Evolutionary conservation across 2,329 filamentous ascomycete species (phyloP), one percentile per base, ranked within the genome.

Genomic region (Penicillium vulpinum): DNA sequence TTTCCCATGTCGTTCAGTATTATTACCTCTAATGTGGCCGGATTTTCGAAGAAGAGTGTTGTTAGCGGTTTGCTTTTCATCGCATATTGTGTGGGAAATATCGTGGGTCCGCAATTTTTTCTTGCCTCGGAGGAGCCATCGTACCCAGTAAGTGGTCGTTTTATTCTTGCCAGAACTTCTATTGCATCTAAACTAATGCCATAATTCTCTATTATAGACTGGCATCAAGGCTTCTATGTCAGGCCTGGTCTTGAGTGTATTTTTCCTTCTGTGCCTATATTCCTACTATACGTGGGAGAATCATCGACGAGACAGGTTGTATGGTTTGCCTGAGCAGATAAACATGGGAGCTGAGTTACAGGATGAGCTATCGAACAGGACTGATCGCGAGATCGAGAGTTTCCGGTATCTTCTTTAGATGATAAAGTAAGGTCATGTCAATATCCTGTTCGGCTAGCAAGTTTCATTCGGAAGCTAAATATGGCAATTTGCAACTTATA

Each of bases 31-130:
- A 73, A 72, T 57, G 62, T 70, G 29, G 67, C 68, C 8, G 70
- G 70, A 3, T 67, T 68, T 29, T 68, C 70, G 1, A 73, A 73
- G 53, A 70, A 67, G 38, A 66, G 60, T 26, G 64, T 66, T 3
- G 62, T 67, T 2, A 66, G 71, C 0, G 80, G 80, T 0, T 69
- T 79, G 9, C 57, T 83, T 6, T 83, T 83, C 56, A 79, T 78
- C 1, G 80, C 63, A 1, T 68, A 70, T 28, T 69, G 69, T 35
- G 55, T 69, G 40, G 67, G 68, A 2, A 70, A 70, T 40, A 67
- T 71, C 35, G 61, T 67, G 13, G 68, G 67, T 0, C 68, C 69
- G 24, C 66, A 62, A n/a, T 63, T 62, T 33, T 62, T 62, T 45
- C 36, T 62, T 18, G 41, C 58, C 2, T 56, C 49, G 1, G 58